Percentiles rank a stretch among this genome's conserved stretches.
phyloP scores from a whole-genome alignment of 202 grass and related monocot species.

The Panicum hallii region DNA sequence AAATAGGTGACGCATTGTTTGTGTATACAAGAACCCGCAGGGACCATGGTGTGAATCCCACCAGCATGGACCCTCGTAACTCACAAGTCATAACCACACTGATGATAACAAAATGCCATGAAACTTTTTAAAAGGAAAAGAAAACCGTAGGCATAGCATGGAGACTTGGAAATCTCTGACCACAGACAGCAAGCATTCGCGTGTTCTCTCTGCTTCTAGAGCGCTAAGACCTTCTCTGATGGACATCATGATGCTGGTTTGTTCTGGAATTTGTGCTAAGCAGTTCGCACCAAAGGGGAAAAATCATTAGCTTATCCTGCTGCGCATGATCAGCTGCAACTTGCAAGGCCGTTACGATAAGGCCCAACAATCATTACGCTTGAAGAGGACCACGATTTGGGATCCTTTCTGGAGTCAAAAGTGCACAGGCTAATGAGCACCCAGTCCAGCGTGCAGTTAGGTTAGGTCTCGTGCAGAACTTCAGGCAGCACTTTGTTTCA shows the following conservation, averaged over 20 bases:
- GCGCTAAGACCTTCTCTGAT: background rate
- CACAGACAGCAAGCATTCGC: no score
- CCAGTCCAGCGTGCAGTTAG: background rate
- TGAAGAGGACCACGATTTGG: background rate
- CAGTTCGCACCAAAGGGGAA: background rate
- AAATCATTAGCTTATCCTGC: background rate
- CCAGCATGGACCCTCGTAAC: no score
- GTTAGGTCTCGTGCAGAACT: background rate
- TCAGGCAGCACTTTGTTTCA: background rate
- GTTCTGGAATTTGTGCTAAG: background rate
- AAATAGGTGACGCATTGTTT: no score
- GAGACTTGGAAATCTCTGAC: no score
- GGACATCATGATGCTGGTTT: background rate
- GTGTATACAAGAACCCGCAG: no score
- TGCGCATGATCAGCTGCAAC: background rate
- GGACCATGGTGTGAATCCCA: no score
- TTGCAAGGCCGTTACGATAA: conserved; percentile 21
- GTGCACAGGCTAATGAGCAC: background rate
- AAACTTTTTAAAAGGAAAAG: no score
- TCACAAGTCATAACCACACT: no score
- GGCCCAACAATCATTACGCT: background rate
- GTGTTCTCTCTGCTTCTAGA: background rate
- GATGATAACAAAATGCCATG: no score
- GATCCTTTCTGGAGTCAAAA: background rate
- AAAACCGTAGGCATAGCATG: no score